Evolutionary conservation across 2,329 filamentous ascomycete species (phyloP).

Genomic region (Chalaropsis ovoidea): DNA sequence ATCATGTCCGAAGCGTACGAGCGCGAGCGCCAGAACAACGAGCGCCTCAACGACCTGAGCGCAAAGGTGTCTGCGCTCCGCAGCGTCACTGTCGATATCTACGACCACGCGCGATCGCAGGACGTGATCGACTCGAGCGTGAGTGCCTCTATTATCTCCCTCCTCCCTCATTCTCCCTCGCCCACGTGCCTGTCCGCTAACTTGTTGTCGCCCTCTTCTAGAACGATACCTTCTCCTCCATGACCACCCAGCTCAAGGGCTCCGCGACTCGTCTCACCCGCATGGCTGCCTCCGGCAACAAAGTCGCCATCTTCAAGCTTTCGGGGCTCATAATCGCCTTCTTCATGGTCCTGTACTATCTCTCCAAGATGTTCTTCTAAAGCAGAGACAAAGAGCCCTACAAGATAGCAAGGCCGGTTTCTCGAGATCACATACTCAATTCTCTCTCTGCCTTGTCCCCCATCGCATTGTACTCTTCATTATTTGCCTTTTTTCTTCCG

Average conservation of each 20-base stretch:
- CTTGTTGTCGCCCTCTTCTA: constrained; percentile 32
- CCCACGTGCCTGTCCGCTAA: not conserved
- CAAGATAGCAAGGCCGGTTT: not conserved
- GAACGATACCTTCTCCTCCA: constrained; percentile 84
- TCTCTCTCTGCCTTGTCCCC: not conserved
- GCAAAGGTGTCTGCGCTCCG: constrained; percentile 85
- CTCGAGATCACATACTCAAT: not conserved
- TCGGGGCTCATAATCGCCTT: constrained; percentile 67
- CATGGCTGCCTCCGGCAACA: constrained; percentile 87
- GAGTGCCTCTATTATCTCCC: constrained; percentile 30
- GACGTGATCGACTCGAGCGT: constrained; percentile 81
- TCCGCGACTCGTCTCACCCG: constrained; percentile 71
- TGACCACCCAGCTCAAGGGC: constrained; percentile 72
- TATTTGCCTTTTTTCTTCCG: constrained; percentile 8
- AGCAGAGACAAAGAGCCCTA: constrained; percentile 24
- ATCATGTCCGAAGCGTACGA: constrained; percentile 67
- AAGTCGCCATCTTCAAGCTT: constrained; percentile 80
- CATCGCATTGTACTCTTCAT: not conserved
- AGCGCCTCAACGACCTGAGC: constrained; percentile 80
- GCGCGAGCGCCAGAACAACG: constrained; percentile 84
- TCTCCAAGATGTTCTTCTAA: constrained; percentile 53
- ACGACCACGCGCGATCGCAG: constrained; percentile 86
- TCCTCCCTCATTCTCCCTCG: not conserved
- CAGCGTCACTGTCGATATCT: constrained; percentile 92
- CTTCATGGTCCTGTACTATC: constrained; percentile 67